These are phyloP conservation scores for Podospora anserina DNA, from an alignment of 495 filamentous ascomycete genomes.

Conservation along the genomic window DNA sequence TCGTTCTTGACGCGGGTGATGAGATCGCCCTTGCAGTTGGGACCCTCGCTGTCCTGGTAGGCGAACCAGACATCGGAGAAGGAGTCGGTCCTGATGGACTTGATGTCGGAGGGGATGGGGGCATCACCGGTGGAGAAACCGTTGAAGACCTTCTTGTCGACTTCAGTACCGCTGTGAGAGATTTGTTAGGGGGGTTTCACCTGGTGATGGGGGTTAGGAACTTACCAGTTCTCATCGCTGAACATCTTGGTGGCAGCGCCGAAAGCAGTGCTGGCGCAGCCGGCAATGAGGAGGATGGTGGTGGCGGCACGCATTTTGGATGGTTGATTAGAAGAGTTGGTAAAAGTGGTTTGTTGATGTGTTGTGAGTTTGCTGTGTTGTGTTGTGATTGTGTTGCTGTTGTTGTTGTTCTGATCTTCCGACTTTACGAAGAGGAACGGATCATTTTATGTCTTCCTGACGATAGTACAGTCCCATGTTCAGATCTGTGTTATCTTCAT, in stretches of 20 bases:
- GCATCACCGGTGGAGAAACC: slow-evolving; percentile 14
- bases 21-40: slow-evolving; percentile 19
- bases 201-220: background rate
- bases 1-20: slow-evolving; percentile 4
- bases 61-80: slow-evolving; percentile 13
- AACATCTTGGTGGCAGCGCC: slow-evolving; percentile 22
- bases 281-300: slow-evolving; percentile 14
- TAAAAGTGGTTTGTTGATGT: background rate
- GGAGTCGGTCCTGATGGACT: slow-evolving; percentile 18
- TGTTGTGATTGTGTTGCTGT: too few relatives aligned
- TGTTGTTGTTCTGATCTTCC: background rate
- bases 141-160: slow-evolving; percentile 19
- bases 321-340: background rate
- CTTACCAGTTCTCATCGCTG: slow-evolving; percentile 20
- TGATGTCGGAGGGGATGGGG: slow-evolving; percentile 18
- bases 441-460: background rate
- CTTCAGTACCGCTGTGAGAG: slow-evolving; percentile 9
- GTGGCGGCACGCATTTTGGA: slow-evolving; percentile 1
- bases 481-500: background rate
- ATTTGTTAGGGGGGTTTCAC: background rate
- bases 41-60: slow-evolving; percentile 17
- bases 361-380: background rate
- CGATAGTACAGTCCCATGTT: background rate
- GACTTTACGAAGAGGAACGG: background rate
- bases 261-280: slow-evolving; percentile 16